A percentile compares a stretch with the other conserved stretches of the same genome.
These are phyloP conservation scores for Yamadazyma dendronema DNA, from an alignment of 1,139 yeast genomes.

Conservation along the genomic window DNA sequence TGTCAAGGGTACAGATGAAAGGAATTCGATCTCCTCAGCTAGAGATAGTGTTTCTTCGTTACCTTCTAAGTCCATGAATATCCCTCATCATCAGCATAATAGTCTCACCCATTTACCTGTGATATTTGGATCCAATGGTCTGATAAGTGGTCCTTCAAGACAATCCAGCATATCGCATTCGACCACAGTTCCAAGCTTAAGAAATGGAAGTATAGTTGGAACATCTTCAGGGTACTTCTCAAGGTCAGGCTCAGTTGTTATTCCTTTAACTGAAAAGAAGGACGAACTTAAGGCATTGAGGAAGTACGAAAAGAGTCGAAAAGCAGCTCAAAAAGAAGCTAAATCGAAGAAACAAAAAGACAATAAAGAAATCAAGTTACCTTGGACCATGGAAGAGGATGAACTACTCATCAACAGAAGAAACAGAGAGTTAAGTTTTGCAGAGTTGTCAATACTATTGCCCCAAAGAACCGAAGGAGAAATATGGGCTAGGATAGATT, in stretches of 20 bases:
- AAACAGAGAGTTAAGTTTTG: conserved; percentile 61
- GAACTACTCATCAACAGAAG: conserved; percentile 59
- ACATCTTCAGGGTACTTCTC: conserved; percentile 35
- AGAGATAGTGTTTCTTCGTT: conserved; percentile 45
- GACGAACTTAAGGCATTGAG: conserved; percentile 27
- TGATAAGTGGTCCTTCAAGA: conserved; percentile 44
- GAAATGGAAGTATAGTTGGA: conserved; percentile 44
- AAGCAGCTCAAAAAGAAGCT: conserved; percentile 10
- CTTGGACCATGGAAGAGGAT: conserved; percentile 71
- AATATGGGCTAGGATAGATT: conserved; percentile 60
- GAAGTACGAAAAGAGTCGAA: conserved; percentile 21
- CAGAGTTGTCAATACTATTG: conserved; percentile 70
- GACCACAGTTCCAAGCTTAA: conserved; percentile 38
- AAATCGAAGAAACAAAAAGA: conserved; percentile 12
- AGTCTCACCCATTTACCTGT: conserved; percentile 47
- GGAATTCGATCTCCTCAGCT: conserved; percentile 35
- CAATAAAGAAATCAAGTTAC: conserved; percentile 32
- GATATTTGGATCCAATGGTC: conserved; percentile 42
- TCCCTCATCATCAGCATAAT: conserved; percentile 48
- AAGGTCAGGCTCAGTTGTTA: conserved; percentile 47
- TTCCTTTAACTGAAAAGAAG: conserved; percentile 36
- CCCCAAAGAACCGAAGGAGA: conserved; percentile 77
- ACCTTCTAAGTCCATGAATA: conserved; percentile 49
- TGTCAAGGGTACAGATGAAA: conserved; percentile 37
- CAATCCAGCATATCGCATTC: conserved; percentile 40